phyloP scores from a whole-genome alignment of 2,329 filamentous ascomycete species.

The Xylaria sp. region DNA sequence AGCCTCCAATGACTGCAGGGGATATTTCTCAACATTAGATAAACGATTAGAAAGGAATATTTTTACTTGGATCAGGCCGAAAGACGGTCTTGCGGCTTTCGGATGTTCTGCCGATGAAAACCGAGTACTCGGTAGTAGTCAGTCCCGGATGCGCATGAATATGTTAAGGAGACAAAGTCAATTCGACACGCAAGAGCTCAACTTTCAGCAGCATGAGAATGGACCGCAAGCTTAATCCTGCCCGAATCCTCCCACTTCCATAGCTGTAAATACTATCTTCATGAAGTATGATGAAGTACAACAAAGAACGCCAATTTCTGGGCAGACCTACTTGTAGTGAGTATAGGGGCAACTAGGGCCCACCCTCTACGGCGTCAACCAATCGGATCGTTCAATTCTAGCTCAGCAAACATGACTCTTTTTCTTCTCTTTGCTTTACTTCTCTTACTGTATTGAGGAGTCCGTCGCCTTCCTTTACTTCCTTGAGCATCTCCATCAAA shows the following conservation, averaged over 20 bases:
- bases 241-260: not conserved
- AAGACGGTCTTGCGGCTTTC: not conserved
- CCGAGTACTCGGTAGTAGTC: not conserved
- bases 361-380: slow-evolving; percentile 22
- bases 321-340: not conserved
- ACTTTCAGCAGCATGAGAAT: not conserved
- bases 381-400: slow-evolving; percentile 16
- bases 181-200: not conserved
- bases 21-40: not conserved
- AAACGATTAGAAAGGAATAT: too few relatives aligned
- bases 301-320: not conserved
- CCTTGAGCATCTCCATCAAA: not conserved
- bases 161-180: not conserved
- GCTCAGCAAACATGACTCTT: not conserved
- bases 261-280: not conserved
- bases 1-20: not conserved
- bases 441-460: too few relatives aligned
- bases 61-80: not conserved
- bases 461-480: too few relatives aligned
- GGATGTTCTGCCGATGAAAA: not conserved
- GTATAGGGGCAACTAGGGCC: not conserved
- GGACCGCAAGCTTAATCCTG: slow-evolving; percentile 4
- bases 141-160: not conserved
- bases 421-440: not conserved
- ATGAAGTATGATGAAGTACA: not conserved